These are phyloP conservation scores for Cytospora mali DNA, from an alignment of 2,329 filamentous ascomycete species.

Conservation along the genomic window DNA sequence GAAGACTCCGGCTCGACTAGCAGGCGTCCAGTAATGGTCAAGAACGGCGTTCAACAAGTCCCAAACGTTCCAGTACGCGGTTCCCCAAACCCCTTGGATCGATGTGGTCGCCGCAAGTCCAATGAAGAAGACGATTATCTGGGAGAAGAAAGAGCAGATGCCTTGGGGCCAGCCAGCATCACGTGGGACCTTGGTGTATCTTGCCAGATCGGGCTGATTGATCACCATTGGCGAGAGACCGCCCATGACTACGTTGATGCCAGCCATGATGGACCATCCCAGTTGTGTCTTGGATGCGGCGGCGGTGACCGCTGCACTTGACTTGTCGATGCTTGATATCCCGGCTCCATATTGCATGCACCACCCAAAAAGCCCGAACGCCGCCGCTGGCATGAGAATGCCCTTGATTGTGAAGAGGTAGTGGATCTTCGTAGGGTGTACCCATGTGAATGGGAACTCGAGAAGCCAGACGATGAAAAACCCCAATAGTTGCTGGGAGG, in stretches of 20 bases:
- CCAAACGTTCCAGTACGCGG: conserved; percentile 43
- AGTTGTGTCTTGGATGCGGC: conserved; percentile 34
- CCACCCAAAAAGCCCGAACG: conserved; percentile 42
- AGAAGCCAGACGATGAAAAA: conserved; percentile 45
- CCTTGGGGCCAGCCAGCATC: conserved; percentile 39
- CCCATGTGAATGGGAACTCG: conserved; percentile 42
- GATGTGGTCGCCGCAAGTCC: conserved; percentile 38
- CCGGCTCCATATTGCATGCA: conserved; percentile 36
- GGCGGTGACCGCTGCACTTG: conserved; percentile 28
- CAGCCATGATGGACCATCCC: conserved; percentile 43
- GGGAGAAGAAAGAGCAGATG: conserved; percentile 32
- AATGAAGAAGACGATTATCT: conserved; percentile 36
- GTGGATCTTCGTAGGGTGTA: conserved; percentile 41
- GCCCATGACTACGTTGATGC: conserved; percentile 44
- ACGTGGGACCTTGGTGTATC: conserved; percentile 38
- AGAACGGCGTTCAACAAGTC: conserved; percentile 41
- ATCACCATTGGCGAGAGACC: conserved; percentile 13
- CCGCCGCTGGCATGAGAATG: conserved; percentile 39
- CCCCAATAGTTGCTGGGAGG: conserved; percentile 38
- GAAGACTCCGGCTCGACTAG: conserved; percentile 38
- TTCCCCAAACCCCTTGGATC: conserved; percentile 39
- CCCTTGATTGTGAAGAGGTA: conserved; percentile 42
- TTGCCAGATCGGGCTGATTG: conserved; percentile 40
- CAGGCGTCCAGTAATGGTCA: conserved; percentile 39
- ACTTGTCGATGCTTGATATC: conserved; percentile 33